Percentiles rank a stretch among this genome's conserved stretches.
Evolutionary conservation across 768 basidiomycete genomes (phyloP).

Genomic region (Pholiota microspora): DNA sequence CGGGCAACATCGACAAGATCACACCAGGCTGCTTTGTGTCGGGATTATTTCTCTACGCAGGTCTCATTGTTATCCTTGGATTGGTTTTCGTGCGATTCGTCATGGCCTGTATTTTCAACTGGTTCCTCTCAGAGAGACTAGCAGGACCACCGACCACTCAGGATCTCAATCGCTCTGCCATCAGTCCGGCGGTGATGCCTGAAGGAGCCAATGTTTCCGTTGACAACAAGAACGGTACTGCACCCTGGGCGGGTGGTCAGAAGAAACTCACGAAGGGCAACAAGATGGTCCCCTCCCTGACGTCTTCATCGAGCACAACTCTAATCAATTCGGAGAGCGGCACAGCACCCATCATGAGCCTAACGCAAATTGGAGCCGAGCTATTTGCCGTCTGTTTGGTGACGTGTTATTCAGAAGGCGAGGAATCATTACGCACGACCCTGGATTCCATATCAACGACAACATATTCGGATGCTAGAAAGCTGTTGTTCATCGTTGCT

Average conservation of each 20-base stretch:
- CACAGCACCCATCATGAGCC: slow-evolving; percentile 68
- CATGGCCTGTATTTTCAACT: slow-evolving; percentile 97
- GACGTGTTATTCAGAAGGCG: slow-evolving; percentile 97
- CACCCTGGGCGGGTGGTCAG: slow-evolving; percentile 81
- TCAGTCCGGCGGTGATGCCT: slow-evolving; percentile 95
- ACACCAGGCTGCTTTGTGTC: slow-evolving; percentile 95
- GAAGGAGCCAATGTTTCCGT: slow-evolving; percentile 94
- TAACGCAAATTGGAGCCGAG: slow-evolving; percentile 91
- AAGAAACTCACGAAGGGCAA: slow-evolving; percentile 49
- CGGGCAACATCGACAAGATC: slow-evolving; percentile 95
- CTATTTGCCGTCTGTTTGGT: slow-evolving; percentile 94
- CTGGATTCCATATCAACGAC: slow-evolving; percentile 92
- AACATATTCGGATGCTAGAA: slow-evolving; percentile 88
- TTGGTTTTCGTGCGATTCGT: slow-evolving; percentile 89
- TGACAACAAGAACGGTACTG: slow-evolving; percentile 87
- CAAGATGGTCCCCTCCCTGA: slow-evolving; percentile 49
- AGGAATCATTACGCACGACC: slow-evolving; percentile 87
- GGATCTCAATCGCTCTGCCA: slow-evolving; percentile 76
- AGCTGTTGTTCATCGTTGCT: slow-evolving; percentile 90
- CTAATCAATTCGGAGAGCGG: slow-evolving; percentile 44
- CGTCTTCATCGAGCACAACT: slow-evolving; percentile 54
- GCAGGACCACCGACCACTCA: slow-evolving; percentile 72
- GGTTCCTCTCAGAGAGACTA: slow-evolving; percentile 87
- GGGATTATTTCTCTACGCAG: slow-evolving; percentile 83
- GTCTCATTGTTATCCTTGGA: slow-evolving; percentile 86